phyloP scores from a whole-genome alignment of 225 moss, liverwort and hornwort genomes.

The Polytrichum formosum region DNA sequence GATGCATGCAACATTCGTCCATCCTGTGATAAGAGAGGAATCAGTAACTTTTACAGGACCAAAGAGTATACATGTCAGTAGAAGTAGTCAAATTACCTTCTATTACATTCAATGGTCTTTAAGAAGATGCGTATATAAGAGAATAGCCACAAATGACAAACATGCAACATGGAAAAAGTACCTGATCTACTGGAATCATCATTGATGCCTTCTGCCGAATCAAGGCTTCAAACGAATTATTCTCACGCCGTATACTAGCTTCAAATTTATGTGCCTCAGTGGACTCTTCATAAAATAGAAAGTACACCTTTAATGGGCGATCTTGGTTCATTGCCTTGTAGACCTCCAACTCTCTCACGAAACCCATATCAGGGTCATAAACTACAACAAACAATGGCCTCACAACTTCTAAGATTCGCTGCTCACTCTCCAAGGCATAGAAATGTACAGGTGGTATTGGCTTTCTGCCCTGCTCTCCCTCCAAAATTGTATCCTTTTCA shows the following conservation, averaged over 20 bases:
- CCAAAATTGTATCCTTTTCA: slow-evolving; percentile 11
- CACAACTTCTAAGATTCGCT: slow-evolving; percentile 78
- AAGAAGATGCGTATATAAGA: too few species aligned
- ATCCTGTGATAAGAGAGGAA: slow-evolving; percentile 45
- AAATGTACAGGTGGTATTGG: slow-evolving; percentile 76
- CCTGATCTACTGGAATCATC: slow-evolving; percentile 99
- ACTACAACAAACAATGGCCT: slow-evolving; percentile 77
- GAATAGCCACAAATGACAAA: too few species aligned
- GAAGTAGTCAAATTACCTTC: too few species aligned
- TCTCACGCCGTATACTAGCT: slow-evolving; percentile 82
- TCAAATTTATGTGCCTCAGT: slow-evolving; percentile 91
- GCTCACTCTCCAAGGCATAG: slow-evolving; percentile 92
- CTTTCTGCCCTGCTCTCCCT: slow-evolving; percentile 36
- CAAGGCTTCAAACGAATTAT: slow-evolving; percentile 77
- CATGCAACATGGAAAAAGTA: slow-evolving; percentile 2
- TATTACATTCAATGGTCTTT: too few species aligned
- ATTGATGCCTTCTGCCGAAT: slow-evolving; percentile 95
- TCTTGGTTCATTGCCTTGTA: slow-evolving; percentile 68
- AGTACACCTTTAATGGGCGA: slow-evolving; percentile 77
- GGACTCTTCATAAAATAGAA: slow-evolving; percentile 88
- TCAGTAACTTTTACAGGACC: too few species aligned
- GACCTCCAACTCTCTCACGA: slow-evolving; percentile 91
- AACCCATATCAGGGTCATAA: slow-evolving; percentile 94
- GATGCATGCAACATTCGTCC: slow-evolving; percentile 77
- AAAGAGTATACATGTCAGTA: too few species aligned